Evolutionary conservation across 495 filamentous ascomycete species (phyloP).

Genomic region (Aspergillus indologenus): DNA sequence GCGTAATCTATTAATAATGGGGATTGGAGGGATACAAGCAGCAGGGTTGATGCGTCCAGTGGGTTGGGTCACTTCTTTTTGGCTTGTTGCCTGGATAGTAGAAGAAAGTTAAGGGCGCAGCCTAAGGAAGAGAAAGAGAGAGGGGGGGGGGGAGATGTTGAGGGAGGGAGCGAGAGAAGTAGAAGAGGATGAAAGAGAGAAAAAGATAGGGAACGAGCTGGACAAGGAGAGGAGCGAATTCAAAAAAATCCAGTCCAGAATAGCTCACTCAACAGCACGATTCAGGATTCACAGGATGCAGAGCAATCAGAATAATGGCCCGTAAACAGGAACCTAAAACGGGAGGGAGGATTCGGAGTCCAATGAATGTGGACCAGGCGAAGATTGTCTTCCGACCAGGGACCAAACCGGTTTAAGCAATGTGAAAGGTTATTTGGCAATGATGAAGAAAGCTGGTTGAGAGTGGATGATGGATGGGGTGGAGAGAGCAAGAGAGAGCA

Average conservation of each 20-base stretch:
- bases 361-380: not conserved
- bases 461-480: not conserved
- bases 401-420: constrained; percentile 5
- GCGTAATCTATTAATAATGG: constrained; percentile 25
- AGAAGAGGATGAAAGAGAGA: constrained; percentile 2
- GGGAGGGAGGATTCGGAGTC: not conserved
- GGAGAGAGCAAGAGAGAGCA: constrained; percentile 2
- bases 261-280: not conserved
- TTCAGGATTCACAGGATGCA: not conserved
- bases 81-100: not conserved
- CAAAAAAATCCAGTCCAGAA: too few species aligned
- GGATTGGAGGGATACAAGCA: not conserved
- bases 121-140: constrained; percentile 8
- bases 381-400: constrained; percentile 5
- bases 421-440: constrained; percentile 8
- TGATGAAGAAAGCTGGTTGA: constrained; percentile 1
- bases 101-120: constrained; percentile 1
- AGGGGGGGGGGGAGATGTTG: constrained; percentile 7
- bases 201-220: too few species aligned
- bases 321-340: not conserved
- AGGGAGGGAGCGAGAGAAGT: constrained; percentile 10
- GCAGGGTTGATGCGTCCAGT: constrained; percentile 13
- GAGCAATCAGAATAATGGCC: not conserved
- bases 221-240: not conserved
- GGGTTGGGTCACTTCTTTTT: not conserved